phyloP scores from a whole-genome alignment of 75 land plant genomes.

The Ceratopteris richardii region DNA sequence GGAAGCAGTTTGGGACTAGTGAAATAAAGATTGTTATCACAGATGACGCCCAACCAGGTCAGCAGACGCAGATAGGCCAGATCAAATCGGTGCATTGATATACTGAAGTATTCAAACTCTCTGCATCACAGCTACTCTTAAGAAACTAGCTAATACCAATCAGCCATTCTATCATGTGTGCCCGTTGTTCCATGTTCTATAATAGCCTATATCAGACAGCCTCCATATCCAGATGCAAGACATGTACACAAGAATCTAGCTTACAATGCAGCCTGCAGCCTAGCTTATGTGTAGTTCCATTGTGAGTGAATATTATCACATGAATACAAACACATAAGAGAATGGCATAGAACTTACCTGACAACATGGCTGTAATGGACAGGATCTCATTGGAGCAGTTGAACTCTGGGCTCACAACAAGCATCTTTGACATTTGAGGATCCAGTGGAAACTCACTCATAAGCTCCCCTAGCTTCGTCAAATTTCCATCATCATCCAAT shows the following conservation, averaged over 20 bases:
- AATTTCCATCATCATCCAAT: slow-evolving; percentile 86
- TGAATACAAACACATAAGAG: background rate
- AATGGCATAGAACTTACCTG: slow-evolving; percentile 42
- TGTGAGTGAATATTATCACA: too few species aligned
- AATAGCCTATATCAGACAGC: background rate
- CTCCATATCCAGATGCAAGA: background rate
- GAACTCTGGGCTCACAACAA: slow-evolving; percentile 87
- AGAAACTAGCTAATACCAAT: slow-evolving; percentile 4
- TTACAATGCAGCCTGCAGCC: too few species aligned
- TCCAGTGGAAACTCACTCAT: slow-evolving; percentile 97
- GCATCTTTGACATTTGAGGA: slow-evolving; percentile 96
- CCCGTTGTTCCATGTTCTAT: background rate
- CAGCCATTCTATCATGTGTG: too few species aligned
- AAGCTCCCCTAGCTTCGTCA: slow-evolving; percentile 74
- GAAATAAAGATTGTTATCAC: slow-evolving; percentile 72
- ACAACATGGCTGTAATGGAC: slow-evolving; percentile 86
- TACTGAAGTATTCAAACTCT: slow-evolving; percentile 1
- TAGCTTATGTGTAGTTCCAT: too few species aligned
- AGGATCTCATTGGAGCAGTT: slow-evolving; percentile 97
- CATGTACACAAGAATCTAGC: background rate
- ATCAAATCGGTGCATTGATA: slow-evolving; percentile 27
- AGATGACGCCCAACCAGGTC: slow-evolving; percentile 98
- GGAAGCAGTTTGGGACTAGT: slow-evolving; percentile 99
- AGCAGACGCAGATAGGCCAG: slow-evolving; percentile 94
- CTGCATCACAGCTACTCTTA: background rate